Conservation (phyloP, 257 asterid species). For the Solanum habrochaites region DNA sequence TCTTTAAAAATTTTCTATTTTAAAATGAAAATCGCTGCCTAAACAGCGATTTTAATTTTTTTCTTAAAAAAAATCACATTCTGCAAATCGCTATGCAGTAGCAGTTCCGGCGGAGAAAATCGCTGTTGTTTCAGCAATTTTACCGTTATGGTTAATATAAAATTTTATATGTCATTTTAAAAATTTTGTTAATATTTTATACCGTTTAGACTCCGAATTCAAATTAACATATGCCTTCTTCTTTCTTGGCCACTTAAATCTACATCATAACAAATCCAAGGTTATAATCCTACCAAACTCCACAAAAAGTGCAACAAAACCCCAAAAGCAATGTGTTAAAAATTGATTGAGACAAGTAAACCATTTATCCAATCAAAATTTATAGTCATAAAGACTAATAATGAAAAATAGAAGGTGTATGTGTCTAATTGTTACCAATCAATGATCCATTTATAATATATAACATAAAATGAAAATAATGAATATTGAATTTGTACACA, state of each 20-base stretch:
- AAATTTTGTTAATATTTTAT: too few species aligned
- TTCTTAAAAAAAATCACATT: too few species aligned
- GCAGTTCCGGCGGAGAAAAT: too few species aligned
- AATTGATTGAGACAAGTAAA: slow-evolving; percentile 17
- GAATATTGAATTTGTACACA: neutral
- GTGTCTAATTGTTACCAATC: neutral
- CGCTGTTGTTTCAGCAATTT: too few species aligned
- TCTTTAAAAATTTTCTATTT: too few species aligned
- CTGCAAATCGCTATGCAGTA: too few species aligned
- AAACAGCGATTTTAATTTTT: too few species aligned
- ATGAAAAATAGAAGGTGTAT: neutral
- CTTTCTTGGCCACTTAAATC: neutral
- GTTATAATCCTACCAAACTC: slow-evolving; percentile 4
- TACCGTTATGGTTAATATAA: too few species aligned
- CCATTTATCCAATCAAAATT: neutral
- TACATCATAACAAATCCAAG: neutral
- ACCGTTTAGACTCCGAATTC: accelerated
- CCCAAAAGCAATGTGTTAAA: slow-evolving; percentile 2
- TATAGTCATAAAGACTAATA: neutral
- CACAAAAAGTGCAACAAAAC: neutral
- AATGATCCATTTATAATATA: neutral
- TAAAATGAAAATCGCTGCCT: too few species aligned
- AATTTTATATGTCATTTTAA: too few species aligned
- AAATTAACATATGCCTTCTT: neutral
- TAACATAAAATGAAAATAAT: neutral